Evolutionary conservation across 164 flowering plant species (phyloP).

Genomic region (Vitis labrusca): DNA sequence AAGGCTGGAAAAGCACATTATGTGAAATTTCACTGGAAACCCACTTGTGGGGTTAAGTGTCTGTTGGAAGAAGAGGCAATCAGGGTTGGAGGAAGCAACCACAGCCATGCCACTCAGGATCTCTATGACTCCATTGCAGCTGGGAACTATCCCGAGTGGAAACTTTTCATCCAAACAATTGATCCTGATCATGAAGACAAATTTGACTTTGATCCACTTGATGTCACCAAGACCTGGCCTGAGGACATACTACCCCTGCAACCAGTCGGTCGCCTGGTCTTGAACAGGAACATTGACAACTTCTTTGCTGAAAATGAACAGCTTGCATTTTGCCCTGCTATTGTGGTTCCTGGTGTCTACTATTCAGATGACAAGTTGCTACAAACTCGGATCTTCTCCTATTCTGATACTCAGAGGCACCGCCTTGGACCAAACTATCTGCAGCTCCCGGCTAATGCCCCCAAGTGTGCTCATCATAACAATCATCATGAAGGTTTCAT

Average conservation of each 20-base stretch:
- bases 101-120: constrained; percentile 98
- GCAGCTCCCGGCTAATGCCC: constrained; percentile 92
- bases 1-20: constrained; percentile 77
- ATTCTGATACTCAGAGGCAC: constrained; percentile 95
- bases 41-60: constrained; percentile 92
- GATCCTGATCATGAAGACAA: constrained; percentile 86
- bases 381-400: constrained; percentile 84
- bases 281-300: constrained; percentile 93
- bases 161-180: constrained; percentile 81
- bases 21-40: constrained; percentile 98
- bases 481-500: constrained; percentile 95
- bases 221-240: constrained; percentile 97
- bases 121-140: constrained; percentile 91
- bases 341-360: constrained; percentile 87
- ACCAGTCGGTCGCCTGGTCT: constrained; percentile 92
- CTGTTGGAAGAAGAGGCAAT: constrained; percentile 85
- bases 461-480: constrained; percentile 92
- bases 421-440: constrained; percentile 97
- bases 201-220: constrained; percentile 93
- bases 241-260: constrained; percentile 90
- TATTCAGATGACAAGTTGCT: constrained; percentile 95
- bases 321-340: constrained; percentile 89
- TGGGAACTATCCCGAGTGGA: constrained; percentile 97
- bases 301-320: constrained; percentile 98
- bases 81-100: constrained; percentile 84